Evolutionary conservation across 2,329 filamentous ascomycete genomes (phyloP).

Genomic region (Dothideomycetidae sp.): DNA sequence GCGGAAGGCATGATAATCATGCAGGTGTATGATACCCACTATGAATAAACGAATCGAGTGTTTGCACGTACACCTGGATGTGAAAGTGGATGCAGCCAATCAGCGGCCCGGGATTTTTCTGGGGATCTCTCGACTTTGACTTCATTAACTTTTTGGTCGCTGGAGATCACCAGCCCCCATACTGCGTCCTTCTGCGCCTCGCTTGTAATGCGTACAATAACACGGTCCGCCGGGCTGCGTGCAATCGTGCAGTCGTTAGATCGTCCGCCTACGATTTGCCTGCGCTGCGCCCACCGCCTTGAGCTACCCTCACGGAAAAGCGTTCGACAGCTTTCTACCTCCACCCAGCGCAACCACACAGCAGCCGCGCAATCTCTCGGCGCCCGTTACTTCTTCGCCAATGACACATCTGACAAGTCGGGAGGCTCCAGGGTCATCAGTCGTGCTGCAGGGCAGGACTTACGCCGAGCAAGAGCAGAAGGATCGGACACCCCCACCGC

Average conservation of each 20-base stretch:
- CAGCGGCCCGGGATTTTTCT: conserved; percentile 2
- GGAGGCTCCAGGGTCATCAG: conserved; percentile 4
- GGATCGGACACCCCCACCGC: not conserved
- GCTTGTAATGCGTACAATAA: conserved; percentile 3
- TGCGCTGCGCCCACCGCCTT: conserved; percentile 18
- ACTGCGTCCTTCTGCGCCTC: too few relatives aligned
- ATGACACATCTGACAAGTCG: conserved; percentile 14
- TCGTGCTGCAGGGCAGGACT: not conserved
- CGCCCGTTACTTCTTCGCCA: conserved; percentile 23
- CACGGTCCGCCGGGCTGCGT: conserved; percentile 6
- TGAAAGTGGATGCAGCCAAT: conserved; percentile 8
- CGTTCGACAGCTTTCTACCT: conserved; percentile 15
- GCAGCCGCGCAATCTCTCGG: conserved; percentile 16
- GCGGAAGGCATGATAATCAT: conserved; percentile 1
- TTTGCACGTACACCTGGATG: too few relatives aligned
- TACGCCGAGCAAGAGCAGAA: conserved; percentile 2
- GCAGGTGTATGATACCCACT: conserved; percentile 8
- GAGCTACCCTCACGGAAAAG: conserved; percentile 13
- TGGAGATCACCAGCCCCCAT: too few relatives aligned
- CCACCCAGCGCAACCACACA: conserved; percentile 12
- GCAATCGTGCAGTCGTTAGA: conserved; percentile 2
- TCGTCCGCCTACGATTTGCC: conserved; percentile 15
- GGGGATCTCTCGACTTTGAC: conserved; percentile 6
- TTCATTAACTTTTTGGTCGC: conserved; percentile 2
- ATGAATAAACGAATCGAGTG: not conserved